Evolutionary conservation across 2,329 filamentous ascomycete species (phyloP).

Genomic region (Rhinocladiella similis): DNA sequence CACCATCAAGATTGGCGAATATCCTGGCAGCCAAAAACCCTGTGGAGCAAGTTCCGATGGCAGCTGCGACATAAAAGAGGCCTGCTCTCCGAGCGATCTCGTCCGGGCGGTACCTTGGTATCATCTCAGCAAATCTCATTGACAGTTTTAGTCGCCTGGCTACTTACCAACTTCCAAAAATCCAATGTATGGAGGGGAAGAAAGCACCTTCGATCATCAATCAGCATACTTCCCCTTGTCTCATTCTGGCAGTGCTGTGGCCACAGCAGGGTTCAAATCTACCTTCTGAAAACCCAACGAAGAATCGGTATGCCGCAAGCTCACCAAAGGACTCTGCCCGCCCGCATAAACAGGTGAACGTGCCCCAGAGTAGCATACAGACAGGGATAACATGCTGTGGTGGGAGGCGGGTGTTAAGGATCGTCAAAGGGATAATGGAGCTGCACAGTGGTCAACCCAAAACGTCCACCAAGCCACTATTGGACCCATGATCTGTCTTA

Average conservation of each 20-base stretch:
- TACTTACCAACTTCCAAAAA: slow-evolving; percentile 29
- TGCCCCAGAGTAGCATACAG: slow-evolving; percentile 34
- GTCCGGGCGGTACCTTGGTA: slow-evolving; percentile 15
- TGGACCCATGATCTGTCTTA: too few relatives aligned
- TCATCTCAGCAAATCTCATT: too few relatives aligned
- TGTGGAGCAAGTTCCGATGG: slow-evolving; percentile 2
- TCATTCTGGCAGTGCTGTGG: too few relatives aligned
- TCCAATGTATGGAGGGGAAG: slow-evolving; percentile 33
- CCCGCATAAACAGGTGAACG: too few relatives aligned
- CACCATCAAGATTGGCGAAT: slow-evolving; percentile 27
- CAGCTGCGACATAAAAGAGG: slow-evolving; percentile 37
- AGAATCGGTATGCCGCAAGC: too few relatives aligned
- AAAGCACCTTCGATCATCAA: slow-evolving; percentile 21
- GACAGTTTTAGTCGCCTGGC: too few relatives aligned
- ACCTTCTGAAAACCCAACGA: too few relatives aligned
- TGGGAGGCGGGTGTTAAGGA: slow-evolving; percentile 4
- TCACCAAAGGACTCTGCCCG: too few relatives aligned
- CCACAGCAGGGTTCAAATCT: too few relatives aligned
- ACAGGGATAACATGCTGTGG: slow-evolving; percentile 15
- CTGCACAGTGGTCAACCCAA: slow-evolving; percentile 4
- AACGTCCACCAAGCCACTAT: too few relatives aligned
- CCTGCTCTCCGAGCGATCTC: slow-evolving; percentile 40
- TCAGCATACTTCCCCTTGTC: slow-evolving; percentile 6
- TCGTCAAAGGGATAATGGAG: slow-evolving; percentile 8
- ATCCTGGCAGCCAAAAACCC: slow-evolving; percentile 18